Percentiles rank a stretch among this genome's conserved stretches.
These are phyloP conservation scores for Paracorniculantispora psalliotae DNA, from an alignment of 2,329 filamentous ascomycete species.

Conservation along the genomic window DNA sequence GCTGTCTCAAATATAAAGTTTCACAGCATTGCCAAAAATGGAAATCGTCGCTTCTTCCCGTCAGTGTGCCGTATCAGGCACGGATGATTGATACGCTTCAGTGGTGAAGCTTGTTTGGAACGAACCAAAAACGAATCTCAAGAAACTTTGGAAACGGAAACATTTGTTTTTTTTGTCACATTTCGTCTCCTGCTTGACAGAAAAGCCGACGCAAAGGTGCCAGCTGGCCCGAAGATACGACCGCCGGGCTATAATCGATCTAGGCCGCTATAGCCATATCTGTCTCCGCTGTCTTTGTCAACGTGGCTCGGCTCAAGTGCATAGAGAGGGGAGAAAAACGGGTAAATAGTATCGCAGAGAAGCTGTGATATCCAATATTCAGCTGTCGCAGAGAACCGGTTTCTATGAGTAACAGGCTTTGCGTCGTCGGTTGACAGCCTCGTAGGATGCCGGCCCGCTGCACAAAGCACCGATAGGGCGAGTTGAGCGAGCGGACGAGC, in stretches of 20 bases:
- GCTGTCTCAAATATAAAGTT: neutral
- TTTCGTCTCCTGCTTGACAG: no score
- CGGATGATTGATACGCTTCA: no score
- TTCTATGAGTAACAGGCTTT: neutral
- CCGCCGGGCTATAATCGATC: neutral
- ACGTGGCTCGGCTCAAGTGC: no score
- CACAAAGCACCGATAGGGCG: neutral
- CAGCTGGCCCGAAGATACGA: neutral
- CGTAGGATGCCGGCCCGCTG: neutral
- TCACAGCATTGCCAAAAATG: neutral
- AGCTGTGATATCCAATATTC: no score
- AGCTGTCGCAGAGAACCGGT: neutral
- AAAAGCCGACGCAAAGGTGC: neutral
- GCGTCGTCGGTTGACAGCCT: neutral
- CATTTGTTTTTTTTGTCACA: no score
- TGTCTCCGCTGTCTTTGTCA: no score
- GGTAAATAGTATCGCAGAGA: neutral
- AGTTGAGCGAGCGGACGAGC: neutral
- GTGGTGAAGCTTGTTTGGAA: no score
- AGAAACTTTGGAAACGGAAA: no score
- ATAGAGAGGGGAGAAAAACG: neutral
- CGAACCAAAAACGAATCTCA: no score
- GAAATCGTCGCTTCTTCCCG: neutral
- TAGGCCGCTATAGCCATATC: neutral
- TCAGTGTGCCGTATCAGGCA: no score